These are phyloP conservation scores for Lipomyces sp. DNA, from an alignment of 805 yeast species.

Conservation along the genomic window DNA sequence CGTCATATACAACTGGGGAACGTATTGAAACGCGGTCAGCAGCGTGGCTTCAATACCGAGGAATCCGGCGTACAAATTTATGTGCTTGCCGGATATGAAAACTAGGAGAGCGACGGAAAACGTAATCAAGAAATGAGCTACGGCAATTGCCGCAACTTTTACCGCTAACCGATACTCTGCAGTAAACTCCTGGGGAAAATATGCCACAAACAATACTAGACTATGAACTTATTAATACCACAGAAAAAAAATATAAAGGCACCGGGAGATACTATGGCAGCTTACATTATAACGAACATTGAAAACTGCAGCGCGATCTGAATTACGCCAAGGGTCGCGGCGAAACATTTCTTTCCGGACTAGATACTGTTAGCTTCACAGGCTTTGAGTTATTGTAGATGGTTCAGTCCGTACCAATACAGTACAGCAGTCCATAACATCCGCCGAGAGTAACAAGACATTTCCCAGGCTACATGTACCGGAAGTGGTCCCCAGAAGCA, in stretches of 20 bases:
- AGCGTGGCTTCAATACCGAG: slow-evolving; percentile 70
- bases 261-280: background rate
- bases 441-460: slow-evolving; percentile 62
- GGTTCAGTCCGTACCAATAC: slow-evolving; percentile 39
- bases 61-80: slow-evolving; percentile 50
- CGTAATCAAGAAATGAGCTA: slow-evolving; percentile 47
- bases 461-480: slow-evolving; percentile 72
- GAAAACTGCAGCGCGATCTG: slow-evolving; percentile 69
- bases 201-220: slow-evolving; percentile 23
- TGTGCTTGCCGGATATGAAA: background rate
- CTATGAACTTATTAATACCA: slow-evolving; percentile 13
- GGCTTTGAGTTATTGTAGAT: background rate
- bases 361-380: slow-evolving; percentile 7
- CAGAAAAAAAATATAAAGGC: background rate
- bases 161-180: slow-evolving; percentile 18
- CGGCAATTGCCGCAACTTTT: slow-evolving; percentile 46
- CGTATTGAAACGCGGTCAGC: slow-evolving; percentile 70
- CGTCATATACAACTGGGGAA: slow-evolving; percentile 80
- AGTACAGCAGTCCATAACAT: slow-evolving; percentile 67
- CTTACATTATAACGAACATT: slow-evolving; percentile 59
- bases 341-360: slow-evolving; percentile 61
- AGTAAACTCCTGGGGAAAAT: slow-evolving; percentile 22
- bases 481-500: slow-evolving; percentile 71
- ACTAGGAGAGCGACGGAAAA: slow-evolving; percentile 45
- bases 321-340: slow-evolving; percentile 65